Base-by-base conservation (phyloP, 768 basidiomycete species). In the Lenzites betulinus region DNA sequence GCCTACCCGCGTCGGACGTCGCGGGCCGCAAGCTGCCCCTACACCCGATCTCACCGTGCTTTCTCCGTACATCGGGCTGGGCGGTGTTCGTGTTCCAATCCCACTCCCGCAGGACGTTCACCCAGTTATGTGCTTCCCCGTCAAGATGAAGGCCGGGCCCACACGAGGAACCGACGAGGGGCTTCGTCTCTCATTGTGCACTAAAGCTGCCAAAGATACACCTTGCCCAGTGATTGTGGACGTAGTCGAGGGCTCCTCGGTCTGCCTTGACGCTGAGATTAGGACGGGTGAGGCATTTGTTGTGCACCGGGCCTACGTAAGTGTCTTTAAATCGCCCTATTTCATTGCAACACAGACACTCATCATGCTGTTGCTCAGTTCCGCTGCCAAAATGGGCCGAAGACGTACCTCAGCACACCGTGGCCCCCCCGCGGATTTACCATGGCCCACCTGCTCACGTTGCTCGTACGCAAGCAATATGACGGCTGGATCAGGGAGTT, bases 401-500 rank as follows among this genome's bases (percentile, higher is more conserved):
- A 20, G 22, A 28, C 2, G 3, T 30, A 42, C 43, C 43, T 13
- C 28, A 25, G 33, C 22, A 22, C n/a, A 16, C 30, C n/a, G 30
- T 33, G 30, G 6, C 30, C 30, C 4, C 6, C 4, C 6, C n/a
- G 28, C 11, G 43, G 53, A 42, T 54, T 54, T 13, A 54, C 53
- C 16, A 30, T 54, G 1, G 53, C 28, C 9, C 53, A 54, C 22
- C 25, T 54, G 20, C 42, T 54, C 20, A 54, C 53, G 4, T 6
- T 35, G 13, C 28, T 54, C 7, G 22, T 54, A 4, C 53, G 53
- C 43, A 30, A 28, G 3, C 53, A 54, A n/a, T 44, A 46, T 13
- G 53, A 54, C 43, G 53, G 43, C 20, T 54, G 53, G 53, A 42
- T 54, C 30, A 44, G 44, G 53, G 15, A 18, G 13, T 54, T n/a